Percentiles rank a stretch among this genome's conserved stretches.
phyloP scores from a whole-genome alignment of 306 rosid species.

The Vachellia pachyceras region DNA sequence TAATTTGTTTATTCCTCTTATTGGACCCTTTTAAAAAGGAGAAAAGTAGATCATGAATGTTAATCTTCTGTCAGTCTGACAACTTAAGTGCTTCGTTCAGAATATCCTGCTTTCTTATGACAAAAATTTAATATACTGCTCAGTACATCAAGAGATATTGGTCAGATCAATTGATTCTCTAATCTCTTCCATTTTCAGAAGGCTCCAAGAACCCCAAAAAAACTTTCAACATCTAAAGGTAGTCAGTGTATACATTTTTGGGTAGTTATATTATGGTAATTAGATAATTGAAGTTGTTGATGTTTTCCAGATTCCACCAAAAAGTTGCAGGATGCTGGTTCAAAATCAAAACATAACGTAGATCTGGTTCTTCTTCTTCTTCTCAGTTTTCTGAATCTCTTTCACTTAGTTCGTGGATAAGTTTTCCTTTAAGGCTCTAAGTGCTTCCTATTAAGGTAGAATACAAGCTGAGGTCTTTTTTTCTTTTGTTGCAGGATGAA shows the following conservation, averaged over 20 bases:
- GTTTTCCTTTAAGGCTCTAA: constrained; percentile 24
- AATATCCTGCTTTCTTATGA: not conserved
- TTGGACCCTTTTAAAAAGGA: constrained; percentile 5
- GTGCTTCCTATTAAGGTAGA: constrained; percentile 38
- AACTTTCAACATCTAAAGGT: constrained; percentile 67
- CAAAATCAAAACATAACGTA: constrained; percentile 71
- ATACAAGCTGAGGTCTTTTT: constrained; percentile 36
- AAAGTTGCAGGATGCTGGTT: constrained; percentile 56
- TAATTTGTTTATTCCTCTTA: constrained; percentile 1
- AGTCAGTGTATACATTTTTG: constrained; percentile 29
- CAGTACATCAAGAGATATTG: constrained; percentile 16
- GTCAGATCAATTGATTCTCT: constrained; percentile 40
- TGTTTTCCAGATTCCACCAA: constrained; percentile 64
- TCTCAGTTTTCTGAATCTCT: constrained; percentile 11
- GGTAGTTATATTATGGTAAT: constrained; percentile 33
- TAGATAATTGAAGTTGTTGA: constrained; percentile 24
- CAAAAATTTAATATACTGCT: constrained; percentile 30
- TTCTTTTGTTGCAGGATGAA: constrained; percentile 59
- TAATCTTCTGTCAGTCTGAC: constrained; percentile 15
- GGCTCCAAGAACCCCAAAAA: constrained; percentile 57
- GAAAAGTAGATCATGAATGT: not conserved
- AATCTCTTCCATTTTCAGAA: constrained; percentile 60
- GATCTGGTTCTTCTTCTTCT: constrained; percentile 51
- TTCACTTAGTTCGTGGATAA: constrained; percentile 18
- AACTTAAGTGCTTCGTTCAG: constrained; percentile 21